Base-by-base conservation (phyloP, 2,329 filamentous ascomycete genomes). In the Aureobasidium mangrovei region DNA sequence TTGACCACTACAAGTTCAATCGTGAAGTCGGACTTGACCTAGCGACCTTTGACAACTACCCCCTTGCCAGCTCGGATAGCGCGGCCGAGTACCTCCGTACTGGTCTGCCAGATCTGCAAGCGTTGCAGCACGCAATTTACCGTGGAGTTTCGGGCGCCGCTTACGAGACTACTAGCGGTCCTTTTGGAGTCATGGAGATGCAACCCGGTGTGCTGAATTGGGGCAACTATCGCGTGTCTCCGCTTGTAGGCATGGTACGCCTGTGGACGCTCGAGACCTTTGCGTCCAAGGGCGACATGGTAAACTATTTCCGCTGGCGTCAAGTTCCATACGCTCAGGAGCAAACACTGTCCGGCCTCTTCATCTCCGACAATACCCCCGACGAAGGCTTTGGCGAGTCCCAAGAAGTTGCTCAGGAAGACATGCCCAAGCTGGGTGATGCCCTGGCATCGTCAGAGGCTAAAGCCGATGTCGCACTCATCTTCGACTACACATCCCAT, bases 141-240 rank as follows among this genome's bases (percentile, higher is more conserved):
- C 57, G 60, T 24, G 60, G 60, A 31, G 47, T 62, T 0, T 58
- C 60, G 18, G 61, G 60, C 7, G 54, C 58, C 24, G 60, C 56
- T 3, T 60, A 60, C 35, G 54, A 33, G 1, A 33, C 54, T 6
- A 57, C 56, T 7, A 35, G 55, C 5, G 61, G 61, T 6, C 59
- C 61, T 0, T 60, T 60, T 26, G 61, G 61, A 8, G 60, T 62
- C 5, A 61, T 62, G 61, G 60, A 61, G 12, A 60, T 60, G 61
- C 56, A 62, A n/a, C 61, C 59, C 7, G 61, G 61, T 8, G 60
- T 62, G 2, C 43, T 62, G 10, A 62, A 62, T 12, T 61, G 60
- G 61, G 60, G 60, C 10, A 45, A 43, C 9, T 61, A 60, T 40
- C 58, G 60, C 24, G 60, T 61, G n/a, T 61, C 60, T 8, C 60